A percentile compares a stretch with the other conserved stretches of the same genome.
phyloP scores from a whole-genome alignment of 2,329 filamentous ascomycete species.

The Myriangium duriaei region DNA sequence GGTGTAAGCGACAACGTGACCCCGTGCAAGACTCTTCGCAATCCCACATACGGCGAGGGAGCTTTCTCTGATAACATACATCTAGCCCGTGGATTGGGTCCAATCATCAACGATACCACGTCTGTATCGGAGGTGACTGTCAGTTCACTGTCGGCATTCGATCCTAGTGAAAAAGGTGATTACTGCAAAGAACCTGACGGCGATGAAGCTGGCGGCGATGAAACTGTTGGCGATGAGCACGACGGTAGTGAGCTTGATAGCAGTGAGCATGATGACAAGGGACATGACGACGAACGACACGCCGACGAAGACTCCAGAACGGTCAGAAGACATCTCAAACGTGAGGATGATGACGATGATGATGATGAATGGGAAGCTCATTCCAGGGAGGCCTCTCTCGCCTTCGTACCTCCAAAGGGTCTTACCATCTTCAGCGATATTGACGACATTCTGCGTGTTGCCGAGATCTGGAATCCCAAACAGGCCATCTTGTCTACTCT shows the following conservation, averaged over 20 bases:
- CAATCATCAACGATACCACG: neutral
- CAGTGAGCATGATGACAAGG: too few species aligned
- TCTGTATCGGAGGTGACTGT: neutral
- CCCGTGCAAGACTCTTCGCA: neutral
- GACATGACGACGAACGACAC: neutral
- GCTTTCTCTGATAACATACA: constrained; percentile 9
- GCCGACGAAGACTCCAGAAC: neutral
- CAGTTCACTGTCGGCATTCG: neutral
- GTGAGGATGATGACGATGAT: neutral
- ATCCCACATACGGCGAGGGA: constrained; percentile 9
- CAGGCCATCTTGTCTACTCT: constrained; percentile 14
- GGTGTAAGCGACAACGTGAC: neutral
- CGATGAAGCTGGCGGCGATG: neutral
- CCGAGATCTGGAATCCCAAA: constrained; percentile 17
- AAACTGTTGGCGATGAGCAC: neutral
- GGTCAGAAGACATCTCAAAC: neutral
- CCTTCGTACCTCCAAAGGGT: constrained; percentile 13
- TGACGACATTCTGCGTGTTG: constrained; percentile 17
- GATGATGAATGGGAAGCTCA: neutral
- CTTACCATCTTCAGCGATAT: constrained; percentile 18
- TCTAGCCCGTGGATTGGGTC: neutral
- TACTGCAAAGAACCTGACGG: neutral
- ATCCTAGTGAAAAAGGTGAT: constrained; percentile 1
- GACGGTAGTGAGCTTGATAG: too few species aligned
- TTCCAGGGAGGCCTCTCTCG: too few species aligned